phyloP scores from a whole-genome alignment of 306 rosid genomes.

The Quercus berberidifolia region DNA sequence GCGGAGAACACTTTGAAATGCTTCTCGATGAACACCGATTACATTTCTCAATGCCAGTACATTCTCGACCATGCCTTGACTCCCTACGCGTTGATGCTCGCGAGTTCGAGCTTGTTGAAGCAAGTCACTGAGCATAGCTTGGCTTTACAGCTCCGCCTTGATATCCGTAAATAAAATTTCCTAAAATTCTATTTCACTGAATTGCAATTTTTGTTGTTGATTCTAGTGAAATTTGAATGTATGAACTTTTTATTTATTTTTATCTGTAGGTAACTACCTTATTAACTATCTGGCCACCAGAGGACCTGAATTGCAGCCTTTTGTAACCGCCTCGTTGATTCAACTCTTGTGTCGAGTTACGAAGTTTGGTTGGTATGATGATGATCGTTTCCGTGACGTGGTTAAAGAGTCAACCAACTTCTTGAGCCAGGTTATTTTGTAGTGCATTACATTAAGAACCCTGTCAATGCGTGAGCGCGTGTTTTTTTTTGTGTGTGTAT shows the following conservation, averaged over 20 bases:
- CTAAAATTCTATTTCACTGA: neutral
- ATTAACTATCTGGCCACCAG: slow-evolving; percentile 54
- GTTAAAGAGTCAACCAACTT: slow-evolving; percentile 56
- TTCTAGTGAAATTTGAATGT: neutral
- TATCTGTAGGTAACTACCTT: slow-evolving; percentile 48
- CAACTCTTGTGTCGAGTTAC: slow-evolving; percentile 59
- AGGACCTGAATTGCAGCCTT: slow-evolving; percentile 58
- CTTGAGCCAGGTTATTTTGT: slow-evolving; percentile 44
- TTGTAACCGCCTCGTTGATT: slow-evolving; percentile 51
- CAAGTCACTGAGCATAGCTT: slow-evolving; percentile 65
- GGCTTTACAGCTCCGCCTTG: slow-evolving; percentile 59
- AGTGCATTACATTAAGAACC: neutral
- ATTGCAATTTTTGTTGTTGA: neutral
- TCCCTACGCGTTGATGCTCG: slow-evolving; percentile 60
- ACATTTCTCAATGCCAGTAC: slow-evolving; percentile 61
- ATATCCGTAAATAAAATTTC: slow-evolving; percentile 38
- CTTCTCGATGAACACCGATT: slow-evolving; percentile 59
- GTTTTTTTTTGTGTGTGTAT: neutral
- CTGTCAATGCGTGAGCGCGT: neutral
- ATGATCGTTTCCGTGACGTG: slow-evolving; percentile 53
- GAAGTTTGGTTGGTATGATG: slow-evolving; percentile 65
- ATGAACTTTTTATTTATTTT: neutral
- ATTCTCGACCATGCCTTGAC: slow-evolving; percentile 61
- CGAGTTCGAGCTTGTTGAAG: slow-evolving; percentile 61
- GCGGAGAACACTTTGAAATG: slow-evolving; percentile 61